These are phyloP conservation scores for Scheffersomyces titani DNA, from an alignment of 1,139 yeast species.

Conservation along the genomic window DNA sequence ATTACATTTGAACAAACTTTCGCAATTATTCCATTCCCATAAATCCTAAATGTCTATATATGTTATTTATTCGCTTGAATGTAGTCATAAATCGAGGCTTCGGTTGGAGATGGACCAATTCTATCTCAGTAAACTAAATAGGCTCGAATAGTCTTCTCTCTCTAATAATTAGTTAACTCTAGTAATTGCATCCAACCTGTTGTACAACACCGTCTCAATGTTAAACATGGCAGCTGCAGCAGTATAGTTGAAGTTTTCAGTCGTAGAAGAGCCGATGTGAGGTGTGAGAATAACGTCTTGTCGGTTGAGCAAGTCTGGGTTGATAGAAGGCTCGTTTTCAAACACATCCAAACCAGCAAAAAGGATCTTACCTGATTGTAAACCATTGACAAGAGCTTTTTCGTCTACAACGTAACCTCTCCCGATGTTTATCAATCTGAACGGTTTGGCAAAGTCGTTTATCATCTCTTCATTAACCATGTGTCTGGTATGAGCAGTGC, in stretches of 20 bases:
- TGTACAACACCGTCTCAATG: constrained; percentile 8
- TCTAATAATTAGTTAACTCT: constrained; percentile 2
- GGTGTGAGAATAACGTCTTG: constrained; percentile 76
- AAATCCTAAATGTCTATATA: neutral
- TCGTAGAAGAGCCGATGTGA: constrained; percentile 75
- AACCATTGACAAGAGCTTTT: constrained; percentile 65
- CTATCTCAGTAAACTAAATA: neutral
- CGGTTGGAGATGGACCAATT: neutral
- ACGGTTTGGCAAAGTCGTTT: constrained; percentile 47
- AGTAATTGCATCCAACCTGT: constrained; percentile 2
- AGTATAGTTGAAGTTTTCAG: constrained; percentile 48
- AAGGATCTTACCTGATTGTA: constrained; percentile 64
- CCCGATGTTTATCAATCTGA: constrained; percentile 75
- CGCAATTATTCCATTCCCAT: neutral
- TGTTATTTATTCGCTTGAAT: neutral
- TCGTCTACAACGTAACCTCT: constrained; percentile 76
- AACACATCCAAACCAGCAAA: constrained; percentile 84
- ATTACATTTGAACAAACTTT: neutral
- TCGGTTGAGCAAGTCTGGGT: constrained; percentile 53
- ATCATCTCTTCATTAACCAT: constrained; percentile 54
- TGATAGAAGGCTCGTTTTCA: constrained; percentile 65
- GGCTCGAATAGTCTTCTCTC: neutral
- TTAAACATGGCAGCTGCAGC: constrained; percentile 29
- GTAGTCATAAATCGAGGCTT: no score
- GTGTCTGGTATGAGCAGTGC: constrained; percentile 57